These are phyloP conservation scores for Strobilomyces echinocephalus DNA, from an alignment of 768 basidiomycete genomes.

Conservation along the genomic window DNA sequence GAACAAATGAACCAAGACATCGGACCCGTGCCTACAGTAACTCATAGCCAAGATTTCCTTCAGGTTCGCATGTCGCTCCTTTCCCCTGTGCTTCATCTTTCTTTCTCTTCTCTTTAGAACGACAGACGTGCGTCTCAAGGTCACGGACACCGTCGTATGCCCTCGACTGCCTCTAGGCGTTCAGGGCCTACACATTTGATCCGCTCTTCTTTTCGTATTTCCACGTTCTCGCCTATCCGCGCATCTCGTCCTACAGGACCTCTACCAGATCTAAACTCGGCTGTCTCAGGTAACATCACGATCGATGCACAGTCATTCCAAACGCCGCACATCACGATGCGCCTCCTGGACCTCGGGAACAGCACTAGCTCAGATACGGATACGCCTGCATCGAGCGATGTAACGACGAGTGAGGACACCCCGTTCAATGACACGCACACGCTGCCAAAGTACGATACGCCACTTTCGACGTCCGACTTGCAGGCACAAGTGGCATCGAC, in stretches of 20 bases:
- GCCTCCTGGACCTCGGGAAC: slow-evolving; percentile 15
- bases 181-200: slow-evolving; percentile 4
- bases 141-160: slow-evolving; percentile 16
- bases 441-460: slow-evolving; percentile 18
- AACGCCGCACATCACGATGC: slow-evolving; percentile 12
- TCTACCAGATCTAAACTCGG: neutral
- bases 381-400: slow-evolving; percentile 14
- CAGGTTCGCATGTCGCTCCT: slow-evolving; percentile 20
- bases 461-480: slow-evolving; percentile 8
- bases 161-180: slow-evolving; percentile 21
- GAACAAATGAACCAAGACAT: slow-evolving; percentile 10
- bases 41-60: slow-evolving; percentile 26
- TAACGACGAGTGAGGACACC: slow-evolving; percentile 5
- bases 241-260: neutral
- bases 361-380: neutral
- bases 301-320: slow-evolving; percentile 2
- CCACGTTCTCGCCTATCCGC: slow-evolving; percentile 15
- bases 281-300: neutral
- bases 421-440: slow-evolving; percentile 20
- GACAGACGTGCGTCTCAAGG: slow-evolving; percentile 13
- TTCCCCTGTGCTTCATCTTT: neutral
- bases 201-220: slow-evolving; percentile 23
- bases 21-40: slow-evolving; percentile 12
- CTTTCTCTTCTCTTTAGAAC: slow-evolving; percentile 16
- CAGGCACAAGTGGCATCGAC: slow-evolving; percentile 7